A percentile compares a stretch with the other conserved stretches of the same genome.
Conservation (phyloP, 1,284 basidiomycete genomes). For the Tylopilus orsonianus region DNA sequence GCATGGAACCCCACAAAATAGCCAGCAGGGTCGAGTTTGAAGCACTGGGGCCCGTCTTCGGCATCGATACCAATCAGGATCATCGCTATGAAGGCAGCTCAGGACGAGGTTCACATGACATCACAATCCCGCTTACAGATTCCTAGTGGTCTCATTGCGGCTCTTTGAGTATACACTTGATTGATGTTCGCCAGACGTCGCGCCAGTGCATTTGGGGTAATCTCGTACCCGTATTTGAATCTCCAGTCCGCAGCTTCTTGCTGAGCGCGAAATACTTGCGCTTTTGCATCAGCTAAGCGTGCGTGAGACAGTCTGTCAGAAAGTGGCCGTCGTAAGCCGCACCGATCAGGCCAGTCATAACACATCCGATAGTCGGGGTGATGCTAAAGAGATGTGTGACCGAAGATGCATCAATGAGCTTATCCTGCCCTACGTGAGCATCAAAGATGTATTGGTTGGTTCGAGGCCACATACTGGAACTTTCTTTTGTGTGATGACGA, state of each 20-base stretch:
- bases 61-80: conserved; percentile 93
- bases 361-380: conserved; percentile 95
- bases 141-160: conserved; percentile 95
- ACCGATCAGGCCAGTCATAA: conserved; percentile 97
- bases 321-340: conserved; percentile 22
- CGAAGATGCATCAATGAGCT: conserved; percentile 92
- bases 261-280: conserved; percentile 88
- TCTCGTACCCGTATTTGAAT: conserved; percentile 98
- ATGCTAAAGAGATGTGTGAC: conserved; percentile 97
- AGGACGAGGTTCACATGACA: background rate
- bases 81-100: conserved; percentile 66
- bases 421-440: conserved; percentile 65
- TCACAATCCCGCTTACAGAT: conserved; percentile 64
- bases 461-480: conserved; percentile 68
- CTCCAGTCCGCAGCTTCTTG: conserved; percentile 93
- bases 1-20: conserved; percentile 99
- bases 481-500: conserved; percentile 98
- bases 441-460: background rate
- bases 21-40: conserved; percentile 98
- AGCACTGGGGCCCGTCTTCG: conserved; percentile 90
- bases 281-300: conserved; percentile 81
- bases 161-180: conserved; percentile 97
- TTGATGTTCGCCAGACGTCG: conserved; percentile 97
- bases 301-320: conserved; percentile 11
- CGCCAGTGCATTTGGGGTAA: conserved; percentile 93